Evolutionary conservation across 306 rosid genomes (phyloP).

Genomic region (Medicago ruthenica): DNA sequence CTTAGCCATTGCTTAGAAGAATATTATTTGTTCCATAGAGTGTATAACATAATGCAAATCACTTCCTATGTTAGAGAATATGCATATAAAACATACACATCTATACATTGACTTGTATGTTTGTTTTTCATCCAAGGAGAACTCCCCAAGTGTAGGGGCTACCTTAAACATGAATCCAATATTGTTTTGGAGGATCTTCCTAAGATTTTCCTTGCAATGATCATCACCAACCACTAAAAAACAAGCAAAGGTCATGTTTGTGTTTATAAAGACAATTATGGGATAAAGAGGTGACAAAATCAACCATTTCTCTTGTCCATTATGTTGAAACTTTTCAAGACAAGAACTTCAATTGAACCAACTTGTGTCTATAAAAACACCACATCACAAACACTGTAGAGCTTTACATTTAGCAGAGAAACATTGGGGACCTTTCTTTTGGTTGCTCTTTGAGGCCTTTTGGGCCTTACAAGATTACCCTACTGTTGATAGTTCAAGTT

Average conservation of each 20-base stretch:
- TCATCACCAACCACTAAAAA: slow-evolving; percentile 36
- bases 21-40: slow-evolving; percentile 36
- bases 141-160: slow-evolving; percentile 35
- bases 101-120: slow-evolving; percentile 28
- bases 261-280: slow-evolving; percentile 38
- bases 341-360: slow-evolving; percentile 5
- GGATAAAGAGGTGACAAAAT: slow-evolving; percentile 43
- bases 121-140: slow-evolving; percentile 38
- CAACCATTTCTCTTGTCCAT: slow-evolving; percentile 43
- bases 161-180: slow-evolving; percentile 30
- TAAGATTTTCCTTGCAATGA: slow-evolving; percentile 47
- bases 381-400: slow-evolving; percentile 24
- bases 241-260: slow-evolving; percentile 31
- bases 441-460: slow-evolving; percentile 25
- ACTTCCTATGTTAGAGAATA: slow-evolving; percentile 32
- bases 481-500: slow-evolving; percentile 2
- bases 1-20: slow-evolving; percentile 21
- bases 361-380: slow-evolving; percentile 37
- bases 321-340: slow-evolving; percentile 13
- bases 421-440: slow-evolving; percentile 24
- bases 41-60: background rate
- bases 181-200: slow-evolving; percentile 50
- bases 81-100: background rate
- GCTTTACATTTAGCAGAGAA: slow-evolving; percentile 36
- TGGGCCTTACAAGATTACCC: slow-evolving; percentile 21